Percentiles rank a stretch among this genome's conserved stretches.
Conservation (phyloP, 2,329 filamentous ascomycete species). For the Curvularia lunata region DNA sequence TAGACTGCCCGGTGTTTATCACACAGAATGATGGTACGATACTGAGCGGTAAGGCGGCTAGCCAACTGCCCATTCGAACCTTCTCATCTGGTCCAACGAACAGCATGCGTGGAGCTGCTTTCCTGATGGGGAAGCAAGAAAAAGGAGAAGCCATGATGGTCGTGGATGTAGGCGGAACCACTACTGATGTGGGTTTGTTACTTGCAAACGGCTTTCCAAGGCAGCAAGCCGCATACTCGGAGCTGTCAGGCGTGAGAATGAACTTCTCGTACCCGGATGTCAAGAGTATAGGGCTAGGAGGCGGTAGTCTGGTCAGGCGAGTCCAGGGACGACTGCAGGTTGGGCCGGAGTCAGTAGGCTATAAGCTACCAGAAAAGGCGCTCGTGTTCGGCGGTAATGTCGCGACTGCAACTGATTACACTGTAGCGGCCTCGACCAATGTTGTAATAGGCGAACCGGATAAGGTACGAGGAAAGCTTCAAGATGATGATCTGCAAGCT, state of each 20-base stretch:
- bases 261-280: slow-evolving; percentile 63
- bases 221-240: slow-evolving; percentile 67
- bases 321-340: slow-evolving; percentile 53
- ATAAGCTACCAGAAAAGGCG: slow-evolving; percentile 61
- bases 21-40: slow-evolving; percentile 62
- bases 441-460: slow-evolving; percentile 54
- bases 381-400: slow-evolving; percentile 63
- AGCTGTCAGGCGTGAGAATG: slow-evolving; percentile 67
- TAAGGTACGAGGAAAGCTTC: slow-evolving; percentile 44
- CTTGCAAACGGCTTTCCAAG: slow-evolving; percentile 68
- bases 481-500: slow-evolving; percentile 47
- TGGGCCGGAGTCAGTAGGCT: slow-evolving; percentile 68
- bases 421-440: slow-evolving; percentile 47
- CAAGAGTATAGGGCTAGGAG: slow-evolving; percentile 65
- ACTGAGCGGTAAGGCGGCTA: slow-evolving; percentile 55
- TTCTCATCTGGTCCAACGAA: slow-evolving; percentile 61
- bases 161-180: slow-evolving; percentile 71
- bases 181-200: slow-evolving; percentile 67
- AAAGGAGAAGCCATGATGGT: slow-evolving; percentile 62
- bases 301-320: slow-evolving; percentile 62
- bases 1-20: slow-evolving; percentile 58
- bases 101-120: slow-evolving; percentile 60
- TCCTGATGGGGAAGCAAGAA: slow-evolving; percentile 41
- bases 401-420: slow-evolving; percentile 65
- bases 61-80: slow-evolving; percentile 58